Evolutionary conservation across 768 basidiomycete genomes (phyloP).

Genomic region (Collybia nuda): DNA sequence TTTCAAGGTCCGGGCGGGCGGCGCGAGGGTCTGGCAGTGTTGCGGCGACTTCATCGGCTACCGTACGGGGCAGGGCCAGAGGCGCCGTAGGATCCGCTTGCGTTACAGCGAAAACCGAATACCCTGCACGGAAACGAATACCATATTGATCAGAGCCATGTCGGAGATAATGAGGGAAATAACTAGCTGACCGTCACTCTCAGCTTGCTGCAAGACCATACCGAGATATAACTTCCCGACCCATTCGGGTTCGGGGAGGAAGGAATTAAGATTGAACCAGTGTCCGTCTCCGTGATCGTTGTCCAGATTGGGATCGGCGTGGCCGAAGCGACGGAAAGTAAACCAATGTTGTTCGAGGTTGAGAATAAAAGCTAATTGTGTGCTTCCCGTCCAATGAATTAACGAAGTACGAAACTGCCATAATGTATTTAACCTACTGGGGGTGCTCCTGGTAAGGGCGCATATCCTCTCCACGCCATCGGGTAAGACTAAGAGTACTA

Average conservation of each 20-base stretch:
- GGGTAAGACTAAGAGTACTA: constrained; percentile 54
- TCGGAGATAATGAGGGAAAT: background rate
- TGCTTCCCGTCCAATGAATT: constrained; percentile 37
- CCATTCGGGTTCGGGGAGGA: constrained; percentile 71
- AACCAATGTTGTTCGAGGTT: constrained; percentile 91
- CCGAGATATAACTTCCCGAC: constrained; percentile 80
- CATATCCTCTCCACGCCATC: constrained; percentile 87
- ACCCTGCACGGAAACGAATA: constrained; percentile 45
- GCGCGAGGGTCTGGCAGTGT: constrained; percentile 51
- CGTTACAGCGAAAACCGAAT: constrained; percentile 77
- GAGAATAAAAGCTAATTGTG: constrained; percentile 84
- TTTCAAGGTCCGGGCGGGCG: constrained; percentile 11
- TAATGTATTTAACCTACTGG: constrained; percentile 52
- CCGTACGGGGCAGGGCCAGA: constrained; percentile 58
- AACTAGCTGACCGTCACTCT: constrained; percentile 63
- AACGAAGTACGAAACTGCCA: background rate
- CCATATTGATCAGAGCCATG: background rate
- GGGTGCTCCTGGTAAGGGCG: constrained; percentile 71
- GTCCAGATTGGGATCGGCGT: constrained; percentile 36
- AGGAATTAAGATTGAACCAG: constrained; percentile 78
- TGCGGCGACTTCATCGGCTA: constrained; percentile 71
- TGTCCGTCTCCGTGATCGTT: constrained; percentile 27
- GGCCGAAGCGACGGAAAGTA: constrained; percentile 79
- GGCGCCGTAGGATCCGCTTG: constrained; percentile 56
- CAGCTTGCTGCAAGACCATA: constrained; percentile 86